These are phyloP conservation scores for Exophiala bonariae DNA, from an alignment of 2,329 filamentous ascomycete genomes.

Conservation along the genomic window DNA sequence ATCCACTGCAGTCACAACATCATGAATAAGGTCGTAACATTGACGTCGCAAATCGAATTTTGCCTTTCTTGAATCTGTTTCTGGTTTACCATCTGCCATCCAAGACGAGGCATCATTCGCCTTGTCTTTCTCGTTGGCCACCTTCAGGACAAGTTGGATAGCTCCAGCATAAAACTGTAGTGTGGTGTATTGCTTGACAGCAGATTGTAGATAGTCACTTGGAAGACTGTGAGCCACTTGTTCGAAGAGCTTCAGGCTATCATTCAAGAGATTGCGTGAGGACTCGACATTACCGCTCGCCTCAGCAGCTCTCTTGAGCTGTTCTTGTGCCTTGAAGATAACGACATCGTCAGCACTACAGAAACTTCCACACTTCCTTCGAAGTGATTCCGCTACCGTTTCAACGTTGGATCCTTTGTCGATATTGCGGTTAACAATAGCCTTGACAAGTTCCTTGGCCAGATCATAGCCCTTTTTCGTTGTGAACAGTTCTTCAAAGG, in stretches of 20 bases:
- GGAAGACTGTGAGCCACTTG: constrained; percentile 83
- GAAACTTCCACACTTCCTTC: constrained; percentile 91
- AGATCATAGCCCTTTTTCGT: constrained; percentile 77
- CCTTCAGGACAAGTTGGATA: constrained; percentile 80
- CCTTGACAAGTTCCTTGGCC: constrained; percentile 92
- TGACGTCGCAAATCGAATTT: constrained; percentile 70
- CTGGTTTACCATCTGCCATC: constrained; percentile 79
- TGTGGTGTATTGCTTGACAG: constrained; percentile 74
- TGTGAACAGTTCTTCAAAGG: constrained; percentile 85
- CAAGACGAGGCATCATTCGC: constrained; percentile 82
- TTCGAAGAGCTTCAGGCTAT: constrained; percentile 84
- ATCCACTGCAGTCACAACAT: constrained; percentile 78
- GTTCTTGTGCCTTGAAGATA: constrained; percentile 97
- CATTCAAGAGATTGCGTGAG: constrained; percentile 77
- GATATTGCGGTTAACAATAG: constrained; percentile 97
- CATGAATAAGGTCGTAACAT: constrained; percentile 86
- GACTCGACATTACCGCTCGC: constrained; percentile 72
- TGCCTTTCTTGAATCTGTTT: constrained; percentile 66
- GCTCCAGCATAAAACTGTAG: constrained; percentile 92
- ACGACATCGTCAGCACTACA: constrained; percentile 96
- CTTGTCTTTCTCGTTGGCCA: constrained; percentile 81
- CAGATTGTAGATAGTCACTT: constrained; percentile 74
- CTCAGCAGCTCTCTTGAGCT: constrained; percentile 84
- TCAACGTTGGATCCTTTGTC: constrained; percentile 96
- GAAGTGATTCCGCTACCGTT: constrained; percentile 90